These are phyloP conservation scores for Perkinsus marinus DNA, from an alignment of 169 alveolate genomes.

Conservation along the genomic window DNA sequence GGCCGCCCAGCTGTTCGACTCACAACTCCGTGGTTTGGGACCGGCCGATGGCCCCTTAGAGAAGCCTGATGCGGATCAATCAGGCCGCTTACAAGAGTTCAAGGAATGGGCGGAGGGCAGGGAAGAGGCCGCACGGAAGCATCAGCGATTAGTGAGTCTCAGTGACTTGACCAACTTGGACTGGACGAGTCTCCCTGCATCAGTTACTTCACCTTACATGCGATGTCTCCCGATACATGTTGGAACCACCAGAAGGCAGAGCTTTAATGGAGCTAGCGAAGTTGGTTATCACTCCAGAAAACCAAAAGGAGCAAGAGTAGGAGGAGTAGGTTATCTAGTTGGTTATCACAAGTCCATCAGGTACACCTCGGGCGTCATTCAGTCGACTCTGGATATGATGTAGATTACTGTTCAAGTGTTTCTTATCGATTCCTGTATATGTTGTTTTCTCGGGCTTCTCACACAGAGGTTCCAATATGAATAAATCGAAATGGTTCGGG, in stretches of 20 bases:
- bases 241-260: not conserved
- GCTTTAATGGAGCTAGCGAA: not conserved
- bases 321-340: not conserved
- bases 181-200: not conserved
- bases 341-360: not conserved
- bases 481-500: no score
- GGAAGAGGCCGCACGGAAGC: not conserved
- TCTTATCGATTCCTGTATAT: not conserved
- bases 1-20: not conserved
- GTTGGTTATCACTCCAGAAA: not conserved
- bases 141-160: not conserved
- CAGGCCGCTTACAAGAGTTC: not conserved
- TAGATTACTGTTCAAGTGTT: not conserved
- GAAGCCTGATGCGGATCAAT: not conserved
- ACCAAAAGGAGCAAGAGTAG: not conserved
- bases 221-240: not conserved
- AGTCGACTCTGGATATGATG: not conserved
- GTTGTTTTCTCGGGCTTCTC: no score
- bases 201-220: not conserved
- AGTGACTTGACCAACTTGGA: not conserved
- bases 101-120: not conserved
- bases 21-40: not conserved
- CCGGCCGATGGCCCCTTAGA: not conserved
- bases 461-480: no score
- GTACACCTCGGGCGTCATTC: not conserved